Evolutionary conservation across 441 rosid species (phyloP).

Genomic region (California macrophylla): DNA sequence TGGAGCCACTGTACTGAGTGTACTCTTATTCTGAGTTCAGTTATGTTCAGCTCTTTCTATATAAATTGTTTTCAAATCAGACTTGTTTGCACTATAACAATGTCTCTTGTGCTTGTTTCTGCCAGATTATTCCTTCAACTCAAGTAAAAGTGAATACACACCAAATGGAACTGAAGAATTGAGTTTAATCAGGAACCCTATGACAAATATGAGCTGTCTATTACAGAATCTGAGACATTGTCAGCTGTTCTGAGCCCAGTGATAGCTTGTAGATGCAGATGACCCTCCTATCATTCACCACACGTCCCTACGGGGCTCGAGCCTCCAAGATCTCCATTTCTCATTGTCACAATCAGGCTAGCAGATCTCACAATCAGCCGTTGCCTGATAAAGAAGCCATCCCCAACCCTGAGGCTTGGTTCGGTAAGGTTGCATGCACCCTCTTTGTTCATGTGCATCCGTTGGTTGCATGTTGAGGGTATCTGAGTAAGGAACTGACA

Average conservation of each 20-base stretch:
- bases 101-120: background rate
- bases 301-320: conserved; percentile 38
- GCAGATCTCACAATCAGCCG: conserved; percentile 30
- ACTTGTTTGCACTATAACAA: background rate
- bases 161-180: background rate
- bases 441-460: conserved; percentile 34
- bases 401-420: conserved; percentile 50
- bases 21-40: background rate
- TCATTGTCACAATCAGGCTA: conserved; percentile 34
- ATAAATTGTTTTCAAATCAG: background rate
- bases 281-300: conserved; percentile 30
- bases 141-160: too few relatives aligned
- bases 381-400: conserved; percentile 29
- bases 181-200: background rate
- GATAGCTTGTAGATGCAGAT: conserved; percentile 19
- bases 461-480: conserved; percentile 37
- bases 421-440: conserved; percentile 57
- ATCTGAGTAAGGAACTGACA: conserved; percentile 43
- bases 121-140: background rate
- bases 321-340: conserved; percentile 30
- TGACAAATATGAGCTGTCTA: background rate
- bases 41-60: background rate
- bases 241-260: background rate
- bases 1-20: background rate
- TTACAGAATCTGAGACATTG: background rate